Evolutionary conservation across 495 filamentous ascomycete species (phyloP), one percentile per base, ranked within the genome.

Genomic region (Xylaria nigripes): DNA sequence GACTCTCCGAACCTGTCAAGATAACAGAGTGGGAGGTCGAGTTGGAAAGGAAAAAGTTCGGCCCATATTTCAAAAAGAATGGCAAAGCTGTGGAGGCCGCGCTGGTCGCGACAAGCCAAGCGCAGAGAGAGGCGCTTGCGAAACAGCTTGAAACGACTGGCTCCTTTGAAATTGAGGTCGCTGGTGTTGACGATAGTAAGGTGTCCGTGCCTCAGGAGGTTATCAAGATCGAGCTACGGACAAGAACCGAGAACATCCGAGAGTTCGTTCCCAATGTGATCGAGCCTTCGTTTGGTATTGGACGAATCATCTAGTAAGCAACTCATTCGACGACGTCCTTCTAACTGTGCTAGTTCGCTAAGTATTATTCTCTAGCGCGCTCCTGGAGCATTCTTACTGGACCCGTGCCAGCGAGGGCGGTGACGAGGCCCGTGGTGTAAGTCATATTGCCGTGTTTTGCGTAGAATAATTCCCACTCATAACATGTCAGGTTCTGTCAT

Each of bases 211-310:
- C 72, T 12, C 76, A 76, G 45, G 78, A 80, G 22, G 63, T 86
- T n/a, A 65, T 82, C 47, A 70, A 69, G 41, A 81, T 83, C 55
- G 75, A 78, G 62, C 76, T 74, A 55, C 70, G 76, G 38, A 85
- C 77, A 15, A 63, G 77, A 32, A 64, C 68, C 4, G 77, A 81
- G 53, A 75, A 81, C 54, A 75, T 70, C 18, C 67, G 84, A 19
- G 80, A 85, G 62, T 87, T 77, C 64, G 83, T 76, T 2, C 83
- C 84, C 7, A 86, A 85, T 60, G 83, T 86, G 38, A 85, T 86
- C 45, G 84, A 87, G 64, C 84, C 84, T 0, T 86, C 84, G 0
- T 87, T 87, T 58, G 84, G 84, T 62, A 83, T 87, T 61, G 83
- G 83, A 21, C 73, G 84, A 43, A 86, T 87, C 51, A 61, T 86